These are phyloP conservation scores for Phylloporus sp. DNA, from an alignment of 768 basidiomycete species.

Conservation along the genomic window DNA sequence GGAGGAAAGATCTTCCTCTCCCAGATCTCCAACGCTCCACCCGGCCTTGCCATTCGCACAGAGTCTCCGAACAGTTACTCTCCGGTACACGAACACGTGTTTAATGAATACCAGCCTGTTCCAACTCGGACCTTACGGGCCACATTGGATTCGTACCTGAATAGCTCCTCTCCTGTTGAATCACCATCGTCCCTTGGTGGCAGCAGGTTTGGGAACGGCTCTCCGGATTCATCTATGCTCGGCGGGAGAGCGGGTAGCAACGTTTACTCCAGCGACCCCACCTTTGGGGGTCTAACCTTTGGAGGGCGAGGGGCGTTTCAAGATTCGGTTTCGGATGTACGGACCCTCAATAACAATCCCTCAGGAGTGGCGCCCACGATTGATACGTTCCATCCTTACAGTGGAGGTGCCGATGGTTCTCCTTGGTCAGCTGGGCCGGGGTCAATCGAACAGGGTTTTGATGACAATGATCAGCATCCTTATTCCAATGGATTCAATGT, in stretches of 20 bases:
- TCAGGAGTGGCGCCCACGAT: slow-evolving; percentile 31
- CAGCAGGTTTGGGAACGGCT: slow-evolving; percentile 57
- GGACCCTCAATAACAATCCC: slow-evolving; percentile 30
- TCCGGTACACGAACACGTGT: slow-evolving; percentile 34
- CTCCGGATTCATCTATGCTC: slow-evolving; percentile 63
- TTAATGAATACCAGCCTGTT: slow-evolving; percentile 60
- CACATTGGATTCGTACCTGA: slow-evolving; percentile 61
- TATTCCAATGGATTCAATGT: slow-evolving; percentile 26
- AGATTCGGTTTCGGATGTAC: slow-evolving; percentile 39
- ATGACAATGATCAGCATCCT: slow-evolving; percentile 18
- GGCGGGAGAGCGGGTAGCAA: slow-evolving; percentile 41
- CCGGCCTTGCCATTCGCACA: slow-evolving; percentile 46
- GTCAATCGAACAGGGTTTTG: slow-evolving; percentile 18
- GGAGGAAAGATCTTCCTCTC: slow-evolving; percentile 62
- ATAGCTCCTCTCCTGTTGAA: slow-evolving; percentile 52
- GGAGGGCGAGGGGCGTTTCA: slow-evolving; percentile 36
- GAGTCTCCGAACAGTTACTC: slow-evolving; percentile 46
- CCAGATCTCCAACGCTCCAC: slow-evolving; percentile 43
- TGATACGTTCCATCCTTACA: slow-evolving; percentile 39
- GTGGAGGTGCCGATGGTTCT: slow-evolving; percentile 24
- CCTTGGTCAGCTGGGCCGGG: slow-evolving; percentile 34
- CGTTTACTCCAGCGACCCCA: slow-evolving; percentile 36
- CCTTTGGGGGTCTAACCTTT: slow-evolving; percentile 31
- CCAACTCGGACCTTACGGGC: slow-evolving; percentile 57
- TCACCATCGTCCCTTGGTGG: slow-evolving; percentile 71